Percentiles rank a stretch among this genome's conserved stretches.
These are phyloP conservation scores for Skeletonema tropicum DNA, from an alignment of 108 stramenopile genomes.

Conservation along the genomic window DNA sequence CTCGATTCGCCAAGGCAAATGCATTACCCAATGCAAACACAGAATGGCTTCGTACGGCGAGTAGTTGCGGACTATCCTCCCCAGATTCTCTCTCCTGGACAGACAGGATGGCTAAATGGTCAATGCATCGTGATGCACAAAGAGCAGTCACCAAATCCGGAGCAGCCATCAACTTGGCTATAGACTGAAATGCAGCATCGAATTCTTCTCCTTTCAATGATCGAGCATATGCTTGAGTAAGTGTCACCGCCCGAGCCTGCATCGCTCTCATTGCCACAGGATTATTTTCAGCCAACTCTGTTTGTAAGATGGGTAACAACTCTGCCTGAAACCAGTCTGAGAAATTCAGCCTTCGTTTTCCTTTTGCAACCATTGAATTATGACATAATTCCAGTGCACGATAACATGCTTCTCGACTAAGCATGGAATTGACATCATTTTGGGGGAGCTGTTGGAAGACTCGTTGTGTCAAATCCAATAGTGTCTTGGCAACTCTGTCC, in stretches of 20 bases:
- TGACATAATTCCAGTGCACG: slow-evolving; percentile 32
- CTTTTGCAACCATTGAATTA: slow-evolving; percentile 19
- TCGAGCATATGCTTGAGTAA: slow-evolving; percentile 26
- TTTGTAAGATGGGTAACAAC: slow-evolving; percentile 17
- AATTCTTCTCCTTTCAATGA: slow-evolving; percentile 37
- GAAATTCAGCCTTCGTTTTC: slow-evolving; percentile 22
- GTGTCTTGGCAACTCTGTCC: slow-evolving; percentile 23
- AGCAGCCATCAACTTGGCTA: slow-evolving; percentile 27
- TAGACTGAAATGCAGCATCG: slow-evolving; percentile 18
- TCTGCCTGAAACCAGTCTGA: slow-evolving; percentile 34
- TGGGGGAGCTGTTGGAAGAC: slow-evolving; percentile 18
- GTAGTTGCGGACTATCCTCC: slow-evolving; percentile 18
- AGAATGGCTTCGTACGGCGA: slow-evolving; percentile 23
- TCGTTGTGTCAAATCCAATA: slow-evolving; percentile 22
- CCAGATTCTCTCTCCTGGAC: slow-evolving; percentile 11
- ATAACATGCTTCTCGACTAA: slow-evolving; percentile 40
- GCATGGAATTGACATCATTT: slow-evolving; percentile 21
- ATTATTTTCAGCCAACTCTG: slow-evolving; percentile 19
- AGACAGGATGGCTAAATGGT: slow-evolving; percentile 28
- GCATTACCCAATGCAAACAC: slow-evolving; percentile 39
- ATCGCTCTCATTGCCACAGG: slow-evolving; percentile 31
- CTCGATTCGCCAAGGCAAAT: slow-evolving; percentile 40
- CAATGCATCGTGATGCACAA: slow-evolving; percentile 38
- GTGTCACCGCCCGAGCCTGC: slow-evolving; percentile 37
- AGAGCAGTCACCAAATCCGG: slow-evolving; percentile 30